phyloP scores from a whole-genome alignment of 2,329 filamentous ascomycete species.

The Cladophialophora bantiana region DNA sequence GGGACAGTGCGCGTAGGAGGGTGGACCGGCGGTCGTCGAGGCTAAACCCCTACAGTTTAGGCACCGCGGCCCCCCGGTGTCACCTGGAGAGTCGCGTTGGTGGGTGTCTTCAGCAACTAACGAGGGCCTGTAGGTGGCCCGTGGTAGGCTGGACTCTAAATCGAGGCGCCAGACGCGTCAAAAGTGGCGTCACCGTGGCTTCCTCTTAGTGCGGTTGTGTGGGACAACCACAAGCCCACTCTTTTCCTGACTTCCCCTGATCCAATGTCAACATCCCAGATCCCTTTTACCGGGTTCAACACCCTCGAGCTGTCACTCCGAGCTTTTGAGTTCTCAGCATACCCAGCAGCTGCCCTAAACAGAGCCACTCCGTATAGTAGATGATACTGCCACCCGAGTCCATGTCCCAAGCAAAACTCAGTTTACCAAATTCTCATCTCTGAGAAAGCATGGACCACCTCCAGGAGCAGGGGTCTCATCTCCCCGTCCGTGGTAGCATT shows the following conservation, averaged over 20 bases:
- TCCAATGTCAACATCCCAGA: slow-evolving; percentile 18
- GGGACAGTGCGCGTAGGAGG: slow-evolving; percentile 3
- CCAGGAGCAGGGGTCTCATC: slow-evolving; percentile 26
- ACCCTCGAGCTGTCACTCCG: background rate
- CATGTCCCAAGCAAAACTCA: background rate
- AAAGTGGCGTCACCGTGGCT: slow-evolving; percentile 11
- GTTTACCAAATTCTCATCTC: background rate
- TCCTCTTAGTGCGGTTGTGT: slow-evolving; percentile 15
- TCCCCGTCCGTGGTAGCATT: slow-evolving; percentile 31
- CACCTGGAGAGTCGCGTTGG: background rate
- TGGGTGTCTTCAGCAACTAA: no score
- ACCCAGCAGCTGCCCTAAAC: slow-evolving; percentile 18
- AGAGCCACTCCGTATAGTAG: background rate
- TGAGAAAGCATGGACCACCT: slow-evolving; percentile 35
- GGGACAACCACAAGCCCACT: slow-evolving; percentile 15
- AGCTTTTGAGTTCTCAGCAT: slow-evolving; percentile 4
- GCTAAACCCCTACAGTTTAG: background rate
- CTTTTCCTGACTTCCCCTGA: slow-evolving; percentile 2
- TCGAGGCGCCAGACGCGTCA: slow-evolving; percentile 15
- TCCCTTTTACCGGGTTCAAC: slow-evolving; percentile 12
- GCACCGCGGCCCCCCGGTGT: slow-evolving; percentile 1
- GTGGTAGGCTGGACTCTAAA: background rate
- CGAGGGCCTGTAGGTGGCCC: background rate
- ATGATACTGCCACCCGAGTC: background rate
- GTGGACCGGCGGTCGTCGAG: slow-evolving; percentile 1